A percentile compares a stretch with the other conserved stretches of the same genome.
Conservation (phyloP, 2,329 filamentous ascomycete species). For the Aspergillus uvarum region DNA sequence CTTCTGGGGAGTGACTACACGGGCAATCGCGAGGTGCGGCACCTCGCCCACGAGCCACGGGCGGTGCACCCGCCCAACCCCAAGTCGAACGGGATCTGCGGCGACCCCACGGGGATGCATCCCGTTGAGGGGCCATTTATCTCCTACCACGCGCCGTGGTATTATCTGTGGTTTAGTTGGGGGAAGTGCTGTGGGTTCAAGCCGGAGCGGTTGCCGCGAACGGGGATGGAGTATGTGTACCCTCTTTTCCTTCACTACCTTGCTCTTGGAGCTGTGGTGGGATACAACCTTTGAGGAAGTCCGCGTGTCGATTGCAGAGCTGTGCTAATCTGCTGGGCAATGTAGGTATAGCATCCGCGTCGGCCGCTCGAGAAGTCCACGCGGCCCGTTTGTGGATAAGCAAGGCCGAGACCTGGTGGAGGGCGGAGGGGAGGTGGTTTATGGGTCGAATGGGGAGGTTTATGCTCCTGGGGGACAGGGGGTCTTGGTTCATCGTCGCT, state of each 20-base stretch:
- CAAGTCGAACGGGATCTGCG: constrained; percentile 27
- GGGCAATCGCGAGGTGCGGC: constrained; percentile 25
- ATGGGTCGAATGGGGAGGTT: constrained; percentile 59
- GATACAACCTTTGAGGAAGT: too few relatives aligned
- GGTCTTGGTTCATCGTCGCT: constrained; percentile 43
- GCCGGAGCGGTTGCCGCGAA: constrained; percentile 42
- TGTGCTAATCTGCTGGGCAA: too few relatives aligned
- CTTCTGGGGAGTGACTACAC: constrained; percentile 19
- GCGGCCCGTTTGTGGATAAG: constrained; percentile 58
- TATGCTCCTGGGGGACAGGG: constrained; percentile 68
- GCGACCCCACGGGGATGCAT: constrained; percentile 31
- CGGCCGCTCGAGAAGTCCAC: constrained; percentile 56
- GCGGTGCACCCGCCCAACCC: constrained; percentile 19
- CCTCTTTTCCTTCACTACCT: background rate
- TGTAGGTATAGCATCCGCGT: constrained; percentile 62
- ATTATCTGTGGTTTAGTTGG: constrained; percentile 39
- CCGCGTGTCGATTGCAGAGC: too few relatives aligned
- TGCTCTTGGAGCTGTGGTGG: background rate
- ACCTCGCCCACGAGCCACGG: constrained; percentile 32
- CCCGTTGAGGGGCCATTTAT: constrained; percentile 35
- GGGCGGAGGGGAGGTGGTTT: constrained; percentile 61
- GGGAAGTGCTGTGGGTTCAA: constrained; percentile 35
- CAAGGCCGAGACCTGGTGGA: constrained; percentile 52
- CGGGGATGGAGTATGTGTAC: constrained; percentile 51
- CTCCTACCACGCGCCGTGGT: constrained; percentile 30